Evolutionary conservation across 371 early-diverging fungal genomes (phyloP).

Genomic region (Mucor ambiguus): DNA sequence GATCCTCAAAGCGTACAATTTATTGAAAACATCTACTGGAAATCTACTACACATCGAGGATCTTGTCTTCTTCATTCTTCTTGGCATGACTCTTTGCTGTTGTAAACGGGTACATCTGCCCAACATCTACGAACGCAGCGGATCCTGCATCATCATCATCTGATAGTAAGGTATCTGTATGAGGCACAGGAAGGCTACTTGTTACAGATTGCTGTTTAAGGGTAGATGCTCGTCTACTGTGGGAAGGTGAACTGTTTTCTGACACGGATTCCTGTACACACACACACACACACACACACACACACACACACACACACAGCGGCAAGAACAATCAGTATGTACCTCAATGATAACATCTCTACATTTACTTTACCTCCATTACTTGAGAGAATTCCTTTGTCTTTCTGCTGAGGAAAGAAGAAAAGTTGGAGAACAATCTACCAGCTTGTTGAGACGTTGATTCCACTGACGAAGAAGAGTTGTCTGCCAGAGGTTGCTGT

Average conservation of each 20-base stretch:
- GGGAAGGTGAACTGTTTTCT: constrained; percentile 8
- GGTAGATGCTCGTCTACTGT: constrained; percentile 6
- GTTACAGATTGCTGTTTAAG: not conserved
- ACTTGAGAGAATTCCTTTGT: constrained; percentile 57
- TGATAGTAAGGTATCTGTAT: not conserved
- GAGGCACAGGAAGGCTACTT: not conserved
- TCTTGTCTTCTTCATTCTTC: constrained; percentile 4
- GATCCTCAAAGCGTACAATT: too few species aligned
- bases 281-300: too few species aligned
- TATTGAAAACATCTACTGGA: too few species aligned
- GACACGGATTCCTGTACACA: constrained; percentile 15
- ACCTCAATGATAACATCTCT: too few species aligned
- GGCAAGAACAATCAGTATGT: not conserved
- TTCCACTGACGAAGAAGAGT: constrained; percentile 42
- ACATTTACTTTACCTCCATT: constrained; percentile 42
- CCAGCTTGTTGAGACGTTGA: constrained; percentile 59
- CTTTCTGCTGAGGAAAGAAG: constrained; percentile 57
- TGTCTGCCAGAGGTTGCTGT: constrained; percentile 18
- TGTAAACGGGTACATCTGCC: constrained; percentile 35
- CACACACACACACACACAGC: too few species aligned
- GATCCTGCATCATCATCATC: constrained; percentile 32
- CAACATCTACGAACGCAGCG: constrained; percentile 43
- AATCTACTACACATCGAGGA: constrained; percentile 12
- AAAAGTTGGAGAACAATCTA: constrained; percentile 57
- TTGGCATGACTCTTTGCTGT: not conserved